Evolutionary conservation across 1,284 basidiomycete species (phyloP).

Genomic region (Peniophora sp.): DNA sequence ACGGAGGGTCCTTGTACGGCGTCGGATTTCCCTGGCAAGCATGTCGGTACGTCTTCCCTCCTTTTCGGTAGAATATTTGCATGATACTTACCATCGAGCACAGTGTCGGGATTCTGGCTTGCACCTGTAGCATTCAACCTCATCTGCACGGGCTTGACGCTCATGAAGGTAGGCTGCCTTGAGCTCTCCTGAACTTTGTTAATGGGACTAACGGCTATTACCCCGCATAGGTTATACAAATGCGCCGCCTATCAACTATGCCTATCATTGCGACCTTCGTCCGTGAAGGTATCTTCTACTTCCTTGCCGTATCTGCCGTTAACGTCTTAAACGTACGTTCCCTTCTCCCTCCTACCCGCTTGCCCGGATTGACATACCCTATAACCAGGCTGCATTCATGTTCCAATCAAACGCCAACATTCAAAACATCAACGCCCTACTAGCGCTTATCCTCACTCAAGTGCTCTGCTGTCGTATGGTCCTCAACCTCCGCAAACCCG

Average conservation of each 20-base stretch:
- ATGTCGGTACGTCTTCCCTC: slow-evolving; percentile 1
- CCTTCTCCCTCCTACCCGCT: neutral
- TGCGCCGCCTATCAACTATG: neutral
- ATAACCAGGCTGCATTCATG: neutral
- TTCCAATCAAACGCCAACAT: neutral
- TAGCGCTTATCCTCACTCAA: neutral
- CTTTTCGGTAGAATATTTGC: too few species aligned
- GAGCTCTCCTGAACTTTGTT: neutral
- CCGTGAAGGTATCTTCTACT: neutral
- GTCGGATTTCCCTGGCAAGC: slow-evolving; percentile 6
- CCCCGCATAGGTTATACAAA: neutral
- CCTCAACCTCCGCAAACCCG: neutral
- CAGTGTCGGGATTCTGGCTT: slow-evolving; percentile 8
- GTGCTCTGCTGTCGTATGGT: neutral
- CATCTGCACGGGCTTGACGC: slow-evolving; percentile 7
- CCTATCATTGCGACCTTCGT: neutral
- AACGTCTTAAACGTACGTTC: neutral
- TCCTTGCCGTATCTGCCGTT: neutral
- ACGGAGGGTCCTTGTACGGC: slow-evolving; percentile 8
- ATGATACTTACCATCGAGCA: too few species aligned
- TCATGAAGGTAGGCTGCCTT: slow-evolving; percentile 3
- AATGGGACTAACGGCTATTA: too few species aligned
- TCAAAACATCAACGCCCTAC: neutral
- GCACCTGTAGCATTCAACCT: slow-evolving; percentile 8
- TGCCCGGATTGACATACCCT: neutral